phyloP scores from a whole-genome alignment of 2,329 filamentous ascomycete species.

The Penicillium concentricum region DNA sequence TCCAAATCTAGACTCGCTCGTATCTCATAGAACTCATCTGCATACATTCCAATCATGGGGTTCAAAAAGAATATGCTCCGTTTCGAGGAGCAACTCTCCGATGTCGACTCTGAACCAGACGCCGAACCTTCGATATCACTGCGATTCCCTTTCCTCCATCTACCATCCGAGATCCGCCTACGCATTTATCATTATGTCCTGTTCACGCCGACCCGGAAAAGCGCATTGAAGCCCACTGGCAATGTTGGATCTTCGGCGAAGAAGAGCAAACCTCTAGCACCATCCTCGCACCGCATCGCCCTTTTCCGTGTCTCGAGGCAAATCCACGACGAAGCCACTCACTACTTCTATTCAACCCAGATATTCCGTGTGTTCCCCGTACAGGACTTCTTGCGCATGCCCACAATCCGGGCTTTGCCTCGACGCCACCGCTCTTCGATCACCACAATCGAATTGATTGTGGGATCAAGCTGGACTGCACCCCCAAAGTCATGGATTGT shows the following conservation, averaged over 20 bases:
- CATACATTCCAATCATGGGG: conserved; percentile 18
- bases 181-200: conserved; percentile 50
- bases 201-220: conserved; percentile 34
- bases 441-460: conserved; percentile 54
- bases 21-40: conserved; percentile 21
- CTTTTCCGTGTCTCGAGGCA: conserved; percentile 44
- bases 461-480: conserved; percentile 59
- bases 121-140: conserved; percentile 11
- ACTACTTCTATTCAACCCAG: conserved; percentile 52
- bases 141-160: conserved; percentile 53
- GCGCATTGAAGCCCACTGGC: conserved; percentile 27
- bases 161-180: conserved; percentile 55
- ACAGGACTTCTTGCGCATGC: conserved; percentile 48
- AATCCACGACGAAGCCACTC: conserved; percentile 52
- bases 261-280: conserved; percentile 34
- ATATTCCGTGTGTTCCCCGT: conserved; percentile 55
- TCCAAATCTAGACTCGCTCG: conserved; percentile 15
- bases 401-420: conserved; percentile 51
- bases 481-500: conserved; percentile 57
- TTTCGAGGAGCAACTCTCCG: conserved; percentile 15
- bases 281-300: conserved; percentile 36
- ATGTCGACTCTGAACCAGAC: conserved; percentile 22
- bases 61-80: conserved; percentile 18
- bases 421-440: conserved; percentile 52
- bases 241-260: conserved; percentile 39